Conservation (phyloP, 2,329 filamentous ascomycete species). For the Didymellaceae sp. region DNA sequence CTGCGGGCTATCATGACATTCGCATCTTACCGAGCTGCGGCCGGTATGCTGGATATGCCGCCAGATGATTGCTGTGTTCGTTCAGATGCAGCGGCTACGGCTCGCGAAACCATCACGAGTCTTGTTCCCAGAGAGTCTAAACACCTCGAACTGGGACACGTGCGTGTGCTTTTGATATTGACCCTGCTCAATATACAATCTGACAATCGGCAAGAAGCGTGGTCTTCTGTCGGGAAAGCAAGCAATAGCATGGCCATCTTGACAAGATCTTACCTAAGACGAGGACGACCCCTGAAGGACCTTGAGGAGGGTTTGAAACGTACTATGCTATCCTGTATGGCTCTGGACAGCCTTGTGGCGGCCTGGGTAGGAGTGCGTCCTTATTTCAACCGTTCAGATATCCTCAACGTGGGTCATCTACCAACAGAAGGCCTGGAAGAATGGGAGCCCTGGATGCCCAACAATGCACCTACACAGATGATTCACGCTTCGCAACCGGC, state of each 20-base stretch:
- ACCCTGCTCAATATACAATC: not conserved
- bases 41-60: not conserved
- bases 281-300: not conserved
- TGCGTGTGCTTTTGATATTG: not conserved
- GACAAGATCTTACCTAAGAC: not conserved
- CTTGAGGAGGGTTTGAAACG: not conserved
- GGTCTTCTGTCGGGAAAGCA: not conserved
- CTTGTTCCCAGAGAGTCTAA: not conserved
- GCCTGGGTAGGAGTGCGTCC: not conserved
- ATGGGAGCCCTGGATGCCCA: constrained; percentile 1
- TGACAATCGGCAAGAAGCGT: not conserved
- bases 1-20: not conserved
- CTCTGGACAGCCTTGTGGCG: not conserved
- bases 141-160: not conserved
- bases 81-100: not conserved
- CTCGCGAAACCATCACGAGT: not conserved
- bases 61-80: not conserved
- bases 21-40: not conserved
- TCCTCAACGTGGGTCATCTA: not conserved
- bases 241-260: not conserved
- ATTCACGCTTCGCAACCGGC: not conserved
- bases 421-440: constrained; percentile 1
- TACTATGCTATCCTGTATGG: not conserved
- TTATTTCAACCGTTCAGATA: not conserved
- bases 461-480: not conserved